Evolutionary conservation across 345 rosid genomes (phyloP), one percentile per base, ranked within the genome.

Genomic region (Rhizophora apiculata): DNA sequence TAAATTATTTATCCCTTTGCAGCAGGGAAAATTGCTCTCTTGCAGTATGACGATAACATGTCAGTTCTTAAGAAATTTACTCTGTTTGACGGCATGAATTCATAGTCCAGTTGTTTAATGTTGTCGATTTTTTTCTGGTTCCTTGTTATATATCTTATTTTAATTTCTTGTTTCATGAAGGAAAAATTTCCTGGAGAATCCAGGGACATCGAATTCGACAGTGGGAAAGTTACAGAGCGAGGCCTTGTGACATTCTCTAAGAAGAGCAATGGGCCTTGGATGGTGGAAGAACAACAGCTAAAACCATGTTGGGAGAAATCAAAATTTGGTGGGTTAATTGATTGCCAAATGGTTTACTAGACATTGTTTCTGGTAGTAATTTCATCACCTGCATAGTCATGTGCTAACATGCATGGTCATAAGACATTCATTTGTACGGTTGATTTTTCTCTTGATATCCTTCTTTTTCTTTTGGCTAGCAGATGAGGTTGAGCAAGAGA

Each of bases 301-400:
- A 92, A 83, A 69, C 93, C 87, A 19, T 92, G 97, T 70, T 95
- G 99, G 99, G 77, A 78, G 62, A 81, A 79, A 57, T 77, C 88
- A 4, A 69, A 59, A 31, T 83, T 85, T 0, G 97, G 99, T 90
- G 60, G 26, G 79, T 73, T 76, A 31, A 20, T 64, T 36, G 43
- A 51, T 8, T 54, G 13, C 77, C 56, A 30, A 4, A 63, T 43
- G 9, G 19, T 31, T 62, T 9, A 30, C 55, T 64, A 15, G 22
- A 22, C 20, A 34, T 26, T 68, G 55, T 36, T 6, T 48, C 26
- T 60, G 53, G 68, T 32, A 9, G 29, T 43, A 60, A 3, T 46
- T 7, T 26, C 60, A 27, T 56, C 29, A 3, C 60, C 29, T 56
- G 60, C 63, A 29, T 52, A 3, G 32, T 2, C 4, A 29, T 62